Conservation (phyloP, 306 rosid species). For the Hippophae tibetana region DNA sequence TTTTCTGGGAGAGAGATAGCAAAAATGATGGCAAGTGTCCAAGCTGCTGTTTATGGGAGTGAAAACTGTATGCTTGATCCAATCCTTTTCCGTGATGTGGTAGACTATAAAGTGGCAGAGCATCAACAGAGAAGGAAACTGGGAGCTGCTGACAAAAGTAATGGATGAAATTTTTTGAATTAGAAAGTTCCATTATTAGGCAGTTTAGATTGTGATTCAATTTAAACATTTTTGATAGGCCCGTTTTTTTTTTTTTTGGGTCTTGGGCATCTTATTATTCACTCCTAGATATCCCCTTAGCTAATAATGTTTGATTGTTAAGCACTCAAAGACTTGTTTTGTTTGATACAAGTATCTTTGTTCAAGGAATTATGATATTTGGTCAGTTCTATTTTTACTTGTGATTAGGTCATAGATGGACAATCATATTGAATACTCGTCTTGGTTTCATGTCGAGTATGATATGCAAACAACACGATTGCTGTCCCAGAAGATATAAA, state of each 20-base stretch:
- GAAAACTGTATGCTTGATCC: conserved; percentile 76
- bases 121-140: conserved; percentile 89
- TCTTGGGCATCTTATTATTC: conserved; percentile 7
- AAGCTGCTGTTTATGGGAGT: conserved; percentile 87
- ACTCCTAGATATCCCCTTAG: too few relatives aligned
- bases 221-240: background rate
- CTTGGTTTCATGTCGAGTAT: too few relatives aligned
- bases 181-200: conserved; percentile 11
- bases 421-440: too few relatives aligned
- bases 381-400: too few relatives aligned
- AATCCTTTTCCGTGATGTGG: conserved; percentile 69
- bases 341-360: too few relatives aligned
- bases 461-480: too few relatives aligned
- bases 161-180: conserved; percentile 11
- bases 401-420: too few relatives aligned
- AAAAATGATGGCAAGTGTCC: conserved; percentile 91
- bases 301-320: too few relatives aligned
- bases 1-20: conserved; percentile 98
- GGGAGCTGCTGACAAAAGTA: conserved; percentile 42
- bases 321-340: too few relatives aligned
- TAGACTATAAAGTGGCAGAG: conserved; percentile 88
- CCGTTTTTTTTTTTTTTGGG: conserved; percentile 8
- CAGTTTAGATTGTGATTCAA: background rate
- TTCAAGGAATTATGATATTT: too few relatives aligned
- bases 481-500: too few relatives aligned